Percentiles rank a stretch among this genome's conserved stretches.
Conservation (phyloP, 805 yeast species). For the Candida chauliodis region DNA sequence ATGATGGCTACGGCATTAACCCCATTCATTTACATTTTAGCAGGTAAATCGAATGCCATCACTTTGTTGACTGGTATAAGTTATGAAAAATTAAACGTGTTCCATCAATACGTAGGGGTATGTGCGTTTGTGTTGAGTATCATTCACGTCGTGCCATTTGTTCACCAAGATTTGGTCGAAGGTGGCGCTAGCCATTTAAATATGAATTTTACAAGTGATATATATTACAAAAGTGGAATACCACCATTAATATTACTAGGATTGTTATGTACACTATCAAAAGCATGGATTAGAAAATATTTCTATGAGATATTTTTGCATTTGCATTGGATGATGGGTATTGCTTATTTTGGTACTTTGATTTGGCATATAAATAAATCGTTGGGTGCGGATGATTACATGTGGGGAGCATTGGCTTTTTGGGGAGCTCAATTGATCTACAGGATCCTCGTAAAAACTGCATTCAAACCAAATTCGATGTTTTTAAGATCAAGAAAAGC, state of each 20-base stretch:
- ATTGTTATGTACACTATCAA: slow-evolving; percentile 41
- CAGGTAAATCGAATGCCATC: slow-evolving; percentile 52
- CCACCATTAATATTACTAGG: slow-evolving; percentile 46
- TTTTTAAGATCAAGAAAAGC: slow-evolving; percentile 39
- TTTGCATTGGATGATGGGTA: slow-evolving; percentile 51
- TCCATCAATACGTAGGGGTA: slow-evolving; percentile 48
- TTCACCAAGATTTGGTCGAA: slow-evolving; percentile 41
- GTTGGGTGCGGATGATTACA: slow-evolving; percentile 37
- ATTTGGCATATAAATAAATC: slow-evolving; percentile 40
- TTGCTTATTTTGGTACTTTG: slow-evolving; percentile 46
- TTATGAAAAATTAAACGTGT: slow-evolving; percentile 51
- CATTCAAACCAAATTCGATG: slow-evolving; percentile 41
- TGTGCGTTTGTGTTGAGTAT: slow-evolving; percentile 40
- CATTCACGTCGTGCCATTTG: slow-evolving; percentile 51
- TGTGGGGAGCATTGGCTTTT: slow-evolving; percentile 49
- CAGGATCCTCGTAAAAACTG: slow-evolving; percentile 43
- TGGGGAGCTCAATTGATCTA: slow-evolving; percentile 49
- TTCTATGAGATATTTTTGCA: slow-evolving; percentile 49
- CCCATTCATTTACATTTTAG: slow-evolving; percentile 47
- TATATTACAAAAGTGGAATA: slow-evolving; percentile 36
- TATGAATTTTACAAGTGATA: slow-evolving; percentile 15
- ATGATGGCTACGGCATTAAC: slow-evolving; percentile 46
- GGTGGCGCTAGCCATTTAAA: slow-evolving; percentile 40
- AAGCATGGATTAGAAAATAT: slow-evolving; percentile 34
- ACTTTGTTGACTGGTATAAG: slow-evolving; percentile 49